These are phyloP conservation scores for Primulina tabacum DNA, from an alignment of 257 asterid genomes.

Conservation along the genomic window DNA sequence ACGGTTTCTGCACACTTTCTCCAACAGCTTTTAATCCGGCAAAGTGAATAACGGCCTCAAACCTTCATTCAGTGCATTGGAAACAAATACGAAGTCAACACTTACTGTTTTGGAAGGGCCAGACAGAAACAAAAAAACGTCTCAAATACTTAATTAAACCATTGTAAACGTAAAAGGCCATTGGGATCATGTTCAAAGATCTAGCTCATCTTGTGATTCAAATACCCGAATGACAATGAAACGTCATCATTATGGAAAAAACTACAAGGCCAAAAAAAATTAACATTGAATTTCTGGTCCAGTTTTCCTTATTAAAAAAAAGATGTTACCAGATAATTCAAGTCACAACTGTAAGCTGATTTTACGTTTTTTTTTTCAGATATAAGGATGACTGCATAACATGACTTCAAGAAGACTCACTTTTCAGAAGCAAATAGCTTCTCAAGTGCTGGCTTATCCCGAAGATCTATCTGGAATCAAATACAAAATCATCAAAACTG, in stretches of 20 bases:
- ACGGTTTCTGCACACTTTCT: constrained; percentile 61
- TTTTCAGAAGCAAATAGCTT: constrained; percentile 56
- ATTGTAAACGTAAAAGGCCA: background rate
- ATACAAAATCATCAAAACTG: constrained; percentile 1
- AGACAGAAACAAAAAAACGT: background rate
- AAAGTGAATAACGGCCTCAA: constrained; percentile 74
- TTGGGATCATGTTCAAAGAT: background rate
- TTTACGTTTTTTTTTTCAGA: background rate
- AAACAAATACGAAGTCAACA: background rate
- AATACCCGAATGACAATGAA: background rate
- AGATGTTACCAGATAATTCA: background rate
- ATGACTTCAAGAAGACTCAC: constrained; percentile 32
- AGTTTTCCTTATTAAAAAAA: background rate
- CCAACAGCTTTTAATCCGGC: constrained; percentile 80
- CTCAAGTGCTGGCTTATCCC: constrained; percentile 57
- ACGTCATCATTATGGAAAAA: background rate
- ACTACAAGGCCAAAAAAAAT: background rate
- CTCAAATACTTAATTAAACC: background rate
- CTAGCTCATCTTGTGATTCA: background rate
- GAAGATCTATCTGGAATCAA: constrained; percentile 51
- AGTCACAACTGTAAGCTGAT: background rate
- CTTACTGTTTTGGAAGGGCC: background rate
- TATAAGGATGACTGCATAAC: background rate
- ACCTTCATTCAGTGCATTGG: constrained; percentile 33
- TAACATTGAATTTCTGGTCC: background rate